These are phyloP conservation scores for Globisporangium carolinianum DNA, from an alignment of 352 stramenopile species.

Conservation along the genomic window DNA sequence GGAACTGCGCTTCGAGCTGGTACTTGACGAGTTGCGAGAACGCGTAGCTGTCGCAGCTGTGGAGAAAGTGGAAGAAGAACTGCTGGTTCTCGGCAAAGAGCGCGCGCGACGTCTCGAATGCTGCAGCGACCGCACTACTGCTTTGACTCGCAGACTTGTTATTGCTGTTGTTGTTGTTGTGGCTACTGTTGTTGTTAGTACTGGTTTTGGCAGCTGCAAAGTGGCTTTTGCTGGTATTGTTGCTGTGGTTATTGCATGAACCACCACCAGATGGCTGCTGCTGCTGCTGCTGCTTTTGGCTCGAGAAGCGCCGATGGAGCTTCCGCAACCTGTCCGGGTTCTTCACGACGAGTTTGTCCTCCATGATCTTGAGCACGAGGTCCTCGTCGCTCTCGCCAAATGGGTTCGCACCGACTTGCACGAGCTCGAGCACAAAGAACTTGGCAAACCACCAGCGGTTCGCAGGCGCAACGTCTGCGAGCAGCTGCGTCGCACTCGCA, in stretches of 20 bases:
- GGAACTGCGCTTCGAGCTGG: conserved; percentile 46
- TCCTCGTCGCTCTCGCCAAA: conserved; percentile 69
- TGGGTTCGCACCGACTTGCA: conserved; percentile 60
- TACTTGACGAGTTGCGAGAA: conserved; percentile 56
- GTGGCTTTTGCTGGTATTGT: background rate
- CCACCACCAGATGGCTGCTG: background rate
- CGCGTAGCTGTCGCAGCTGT: conserved; percentile 54
- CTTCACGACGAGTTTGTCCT: conserved; percentile 55
- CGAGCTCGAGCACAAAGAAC: conserved; percentile 65
- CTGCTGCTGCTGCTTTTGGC: conserved; percentile 21
- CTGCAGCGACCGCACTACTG: conserved; percentile 8
- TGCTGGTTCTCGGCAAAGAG: conserved; percentile 64
- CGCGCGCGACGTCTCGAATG: conserved; percentile 23
- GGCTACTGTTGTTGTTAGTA: background rate
- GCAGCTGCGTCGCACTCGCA: conserved; percentile 21
- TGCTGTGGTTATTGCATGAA: background rate
- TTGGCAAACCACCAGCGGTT: conserved; percentile 75
- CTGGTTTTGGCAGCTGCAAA: conserved; percentile 20
- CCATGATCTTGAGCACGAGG: conserved; percentile 62
- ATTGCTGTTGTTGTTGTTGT: background rate
- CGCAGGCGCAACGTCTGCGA: conserved; percentile 34
- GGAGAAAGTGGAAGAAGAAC: conserved; percentile 71
- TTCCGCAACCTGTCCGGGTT: conserved; percentile 64
- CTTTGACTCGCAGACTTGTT: background rate
- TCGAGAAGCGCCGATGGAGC: conserved; percentile 62